These are phyloP conservation scores for Alternaria sp. DNA, from an alignment of 2,329 filamentous ascomycete genomes.

Conservation along the genomic window DNA sequence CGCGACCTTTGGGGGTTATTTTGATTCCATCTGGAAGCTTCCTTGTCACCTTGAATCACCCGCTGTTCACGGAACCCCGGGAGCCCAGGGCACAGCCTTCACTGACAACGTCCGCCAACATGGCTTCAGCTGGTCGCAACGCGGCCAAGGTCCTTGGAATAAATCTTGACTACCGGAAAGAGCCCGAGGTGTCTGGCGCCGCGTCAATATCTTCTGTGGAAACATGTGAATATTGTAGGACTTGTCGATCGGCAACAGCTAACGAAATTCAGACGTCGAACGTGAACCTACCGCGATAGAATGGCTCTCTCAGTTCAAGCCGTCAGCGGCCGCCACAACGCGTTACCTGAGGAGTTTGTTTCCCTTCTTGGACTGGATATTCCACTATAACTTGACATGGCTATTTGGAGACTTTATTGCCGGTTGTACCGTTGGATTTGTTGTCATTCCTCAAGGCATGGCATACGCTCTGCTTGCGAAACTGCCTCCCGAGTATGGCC, in stretches of 20 bases:
- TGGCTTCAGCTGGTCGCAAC: slow-evolving; percentile 70
- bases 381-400: slow-evolving; percentile 90
- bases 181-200: slow-evolving; percentile 74
- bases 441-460: slow-evolving; percentile 97
- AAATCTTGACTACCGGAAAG: slow-evolving; percentile 75
- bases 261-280: slow-evolving; percentile 78
- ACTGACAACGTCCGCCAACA: slow-evolving; percentile 18
- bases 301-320: slow-evolving; percentile 72
- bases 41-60: background rate
- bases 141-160: slow-evolving; percentile 85
- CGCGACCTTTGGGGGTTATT: background rate
- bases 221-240: slow-evolving; percentile 29
- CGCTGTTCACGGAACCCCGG: background rate
- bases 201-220: slow-evolving; percentile 78
- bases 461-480: slow-evolving; percentile 87
- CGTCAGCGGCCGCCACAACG: slow-evolving; percentile 61
- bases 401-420: slow-evolving; percentile 87
- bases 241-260: background rate
- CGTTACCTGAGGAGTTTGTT: slow-evolving; percentile 78
- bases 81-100: background rate
- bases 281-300: slow-evolving; percentile 77
- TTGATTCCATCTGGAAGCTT: background rate
- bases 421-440: slow-evolving; percentile 76
- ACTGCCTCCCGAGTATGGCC: slow-evolving; percentile 81
- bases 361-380: slow-evolving; percentile 89